Conservation (phyloP, 345 rosid species). For the Cardamine chenopodiifolia region DNA sequence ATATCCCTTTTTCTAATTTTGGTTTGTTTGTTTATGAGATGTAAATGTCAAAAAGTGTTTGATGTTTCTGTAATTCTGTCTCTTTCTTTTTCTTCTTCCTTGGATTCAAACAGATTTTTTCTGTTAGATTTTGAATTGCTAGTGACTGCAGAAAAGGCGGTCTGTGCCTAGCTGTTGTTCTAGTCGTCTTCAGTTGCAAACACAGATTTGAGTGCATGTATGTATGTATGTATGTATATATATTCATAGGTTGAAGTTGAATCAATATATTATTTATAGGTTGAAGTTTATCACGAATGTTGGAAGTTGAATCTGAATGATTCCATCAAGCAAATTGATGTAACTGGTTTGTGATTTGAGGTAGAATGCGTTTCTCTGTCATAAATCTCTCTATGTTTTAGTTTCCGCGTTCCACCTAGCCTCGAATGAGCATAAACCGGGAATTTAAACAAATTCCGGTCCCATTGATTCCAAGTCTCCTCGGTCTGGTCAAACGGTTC, state of each 20-base stretch:
- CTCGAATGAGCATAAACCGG: constrained; percentile 15
- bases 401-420: background rate
- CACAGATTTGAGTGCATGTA: constrained; percentile 32
- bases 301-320: background rate
- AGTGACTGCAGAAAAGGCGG: constrained; percentile 12
- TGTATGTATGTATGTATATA: background rate
- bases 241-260: constrained; percentile 7
- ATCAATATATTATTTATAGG: background rate
- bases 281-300: background rate
- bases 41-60: constrained; percentile 20
- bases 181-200: constrained; percentile 28
- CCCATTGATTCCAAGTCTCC: background rate
- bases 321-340: background rate
- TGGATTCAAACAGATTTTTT: constrained; percentile 24
- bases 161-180: constrained; percentile 20
- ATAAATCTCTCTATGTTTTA: background rate
- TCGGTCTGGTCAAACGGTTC: constrained; percentile 13
- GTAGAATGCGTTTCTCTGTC: background rate
- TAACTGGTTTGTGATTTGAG: background rate
- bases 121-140: constrained; percentile 15
- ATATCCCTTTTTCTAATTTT: background rate
- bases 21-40: constrained; percentile 15
- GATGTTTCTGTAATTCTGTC: constrained; percentile 21
- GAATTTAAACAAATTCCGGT: constrained; percentile 4
- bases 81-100: background rate